phyloP scores from a whole-genome alignment of 176 grass and related monocot genomes.

The Ananas comosus region DNA sequence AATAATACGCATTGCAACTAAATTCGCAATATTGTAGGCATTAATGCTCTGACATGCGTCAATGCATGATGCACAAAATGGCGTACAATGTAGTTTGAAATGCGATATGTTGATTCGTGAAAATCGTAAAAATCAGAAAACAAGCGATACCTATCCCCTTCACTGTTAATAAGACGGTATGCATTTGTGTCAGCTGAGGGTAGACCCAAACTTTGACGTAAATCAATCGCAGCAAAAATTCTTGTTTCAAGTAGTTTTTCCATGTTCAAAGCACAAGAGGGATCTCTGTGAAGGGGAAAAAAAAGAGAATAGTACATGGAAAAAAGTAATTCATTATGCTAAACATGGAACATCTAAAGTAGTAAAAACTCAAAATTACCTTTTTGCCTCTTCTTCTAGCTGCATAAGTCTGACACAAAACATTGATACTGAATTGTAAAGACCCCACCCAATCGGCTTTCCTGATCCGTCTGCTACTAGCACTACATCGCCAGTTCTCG shows the following conservation, averaged over 20 bases:
- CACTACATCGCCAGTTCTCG: conserved; percentile 78
- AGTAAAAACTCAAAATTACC: conserved; percentile 24
- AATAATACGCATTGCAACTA: too few relatives aligned
- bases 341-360: background rate
- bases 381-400: conserved; percentile 78
- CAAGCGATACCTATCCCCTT: conserved; percentile 68
- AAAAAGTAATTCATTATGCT: background rate
- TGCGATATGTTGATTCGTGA: conserved; percentile 2
- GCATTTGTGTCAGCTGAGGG: conserved; percentile 69
- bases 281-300: conserved; percentile 44
- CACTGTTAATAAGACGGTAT: conserved; percentile 89
- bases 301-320: background rate
- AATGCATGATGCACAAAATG: background rate
- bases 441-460: conserved; percentile 78
- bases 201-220: conserved; percentile 51
- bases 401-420: conserved; percentile 96
- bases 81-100: background rate
- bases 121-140: conserved; percentile 8
- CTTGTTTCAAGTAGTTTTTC: conserved; percentile 80
- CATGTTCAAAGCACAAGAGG: conserved; percentile 65
- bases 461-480: conserved; percentile 75
- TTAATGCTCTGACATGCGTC: background rate
- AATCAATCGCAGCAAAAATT: conserved; percentile 51
- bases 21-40: too few relatives aligned
- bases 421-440: conserved; percentile 95